A percentile compares a stretch with the other conserved stretches of the same genome.
Conservation (phyloP, 805 yeast genomes). For the Starmerella riodocensis region DNA sequence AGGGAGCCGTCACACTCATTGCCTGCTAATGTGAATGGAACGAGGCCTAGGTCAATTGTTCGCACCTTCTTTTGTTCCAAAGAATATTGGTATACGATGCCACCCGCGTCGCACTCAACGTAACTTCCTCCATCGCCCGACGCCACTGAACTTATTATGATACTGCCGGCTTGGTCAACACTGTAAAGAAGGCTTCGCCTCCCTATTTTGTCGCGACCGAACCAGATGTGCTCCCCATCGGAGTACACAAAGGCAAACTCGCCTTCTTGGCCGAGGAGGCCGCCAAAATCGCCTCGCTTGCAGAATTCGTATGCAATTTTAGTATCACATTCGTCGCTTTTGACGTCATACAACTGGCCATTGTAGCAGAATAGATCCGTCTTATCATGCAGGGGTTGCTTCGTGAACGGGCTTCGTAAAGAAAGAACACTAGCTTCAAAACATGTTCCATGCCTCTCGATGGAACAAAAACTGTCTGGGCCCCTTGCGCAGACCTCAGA, state of each 20-base stretch:
- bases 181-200: conserved; percentile 56
- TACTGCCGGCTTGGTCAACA: conserved; percentile 17
- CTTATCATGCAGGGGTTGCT: conserved; percentile 46
- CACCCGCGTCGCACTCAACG: conserved; percentile 20
- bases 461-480: conserved; percentile 21
- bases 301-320: conserved; percentile 27
- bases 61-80: background rate
- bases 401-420: conserved; percentile 60
- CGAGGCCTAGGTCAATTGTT: too few relatives aligned
- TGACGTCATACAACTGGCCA: conserved; percentile 68
- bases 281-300: conserved; percentile 4
- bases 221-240: conserved; percentile 37
- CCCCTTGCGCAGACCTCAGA: conserved; percentile 21
- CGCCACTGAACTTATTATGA: conserved; percentile 13
- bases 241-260: conserved; percentile 61
- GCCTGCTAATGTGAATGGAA: background rate
- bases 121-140: conserved; percentile 7
- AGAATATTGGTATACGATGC: conserved; percentile 12
- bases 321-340: conserved; percentile 43
- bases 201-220: conserved; percentile 78
- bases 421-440: conserved; percentile 51
- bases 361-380: conserved; percentile 56
- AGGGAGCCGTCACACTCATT: background rate
- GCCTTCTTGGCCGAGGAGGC: conserved; percentile 36
- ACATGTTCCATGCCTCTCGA: background rate